A percentile compares a stretch with the other conserved stretches of the same genome.
phyloP scores from a whole-genome alignment of 2,329 filamentous ascomycete species.

The Pyricularia grisea region DNA sequence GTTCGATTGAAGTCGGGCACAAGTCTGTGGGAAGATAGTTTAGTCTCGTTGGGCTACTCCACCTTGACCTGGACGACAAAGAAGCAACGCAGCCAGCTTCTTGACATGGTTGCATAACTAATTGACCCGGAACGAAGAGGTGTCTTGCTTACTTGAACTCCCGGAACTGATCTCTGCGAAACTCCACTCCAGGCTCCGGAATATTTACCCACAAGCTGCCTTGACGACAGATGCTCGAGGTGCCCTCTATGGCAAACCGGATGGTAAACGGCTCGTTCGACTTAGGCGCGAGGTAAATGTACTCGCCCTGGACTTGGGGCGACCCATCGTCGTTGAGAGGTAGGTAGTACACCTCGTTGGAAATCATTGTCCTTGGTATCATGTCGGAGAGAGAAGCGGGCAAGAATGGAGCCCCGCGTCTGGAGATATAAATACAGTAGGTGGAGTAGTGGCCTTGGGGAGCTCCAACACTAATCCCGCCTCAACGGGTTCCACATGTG shows the following conservation, averaged over 20 bases:
- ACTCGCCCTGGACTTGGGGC: conserved; percentile 70
- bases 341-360: conserved; percentile 73
- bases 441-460: not conserved
- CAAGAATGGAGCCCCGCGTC: not conserved
- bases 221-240: conserved; percentile 88
- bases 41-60: not conserved
- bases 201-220: conserved; percentile 97
- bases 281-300: conserved; percentile 78
- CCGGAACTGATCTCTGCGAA: conserved; percentile 69
- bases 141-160: conserved; percentile 71
- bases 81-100: not conserved
- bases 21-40: conserved; percentile 45
- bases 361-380: conserved; percentile 52
- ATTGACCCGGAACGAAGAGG: not conserved
- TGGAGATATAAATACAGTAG: not conserved
- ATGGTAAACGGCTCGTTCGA: conserved; percentile 68
- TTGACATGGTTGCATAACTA: not conserved
- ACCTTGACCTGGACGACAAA: not conserved
- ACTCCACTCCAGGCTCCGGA: conserved; percentile 64
- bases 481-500: conserved; percentile 1
- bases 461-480: conserved; percentile 1
- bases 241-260: conserved; percentile 86
- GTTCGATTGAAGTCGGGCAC: conserved; percentile 87
- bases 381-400: conserved; percentile 28
- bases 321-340: conserved; percentile 89